phyloP scores from a whole-genome alignment of 2,329 filamentous ascomycete species.

The Colletotrichum sp. region DNA sequence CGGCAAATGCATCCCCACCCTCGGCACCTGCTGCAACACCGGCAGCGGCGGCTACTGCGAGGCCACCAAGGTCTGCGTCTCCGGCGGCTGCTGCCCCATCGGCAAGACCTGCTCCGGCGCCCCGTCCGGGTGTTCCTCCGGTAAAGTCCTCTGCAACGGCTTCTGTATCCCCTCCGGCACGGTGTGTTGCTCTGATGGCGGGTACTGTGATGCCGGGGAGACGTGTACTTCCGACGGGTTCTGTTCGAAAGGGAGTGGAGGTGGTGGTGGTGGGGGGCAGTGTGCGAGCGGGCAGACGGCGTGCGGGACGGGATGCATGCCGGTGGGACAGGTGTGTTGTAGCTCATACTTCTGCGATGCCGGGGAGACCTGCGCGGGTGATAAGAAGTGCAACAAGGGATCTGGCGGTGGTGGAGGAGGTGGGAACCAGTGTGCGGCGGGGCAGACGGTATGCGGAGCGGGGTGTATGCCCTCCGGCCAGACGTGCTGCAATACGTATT shows the following conservation, averaged over 20 bases:
- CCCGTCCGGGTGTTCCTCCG: slow-evolving; percentile 27
- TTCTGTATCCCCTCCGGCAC: slow-evolving; percentile 35
- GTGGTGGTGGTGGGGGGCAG: slow-evolving; percentile 24
- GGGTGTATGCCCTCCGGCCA: slow-evolving; percentile 32
- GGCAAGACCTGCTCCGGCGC: slow-evolving; percentile 35
- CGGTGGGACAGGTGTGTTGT: slow-evolving; percentile 30
- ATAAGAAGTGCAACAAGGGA: neutral
- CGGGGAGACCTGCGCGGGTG: slow-evolving; percentile 9
- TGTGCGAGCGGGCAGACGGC: slow-evolving; percentile 16
- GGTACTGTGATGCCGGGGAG: slow-evolving; percentile 35
- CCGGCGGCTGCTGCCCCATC: slow-evolving; percentile 35
- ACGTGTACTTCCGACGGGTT: slow-evolving; percentile 26
- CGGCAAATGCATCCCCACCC: slow-evolving; percentile 32
- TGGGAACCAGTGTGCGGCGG: neutral
- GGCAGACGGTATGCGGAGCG: slow-evolving; percentile 25
- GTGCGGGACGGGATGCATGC: slow-evolving; percentile 31
- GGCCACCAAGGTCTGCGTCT: slow-evolving; percentile 31
- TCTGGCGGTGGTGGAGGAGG: neutral
- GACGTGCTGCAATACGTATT: slow-evolving; percentile 28
- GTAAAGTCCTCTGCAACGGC: slow-evolving; percentile 28
- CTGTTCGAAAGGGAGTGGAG: slow-evolving; percentile 23
- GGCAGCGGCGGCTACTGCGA: slow-evolving; percentile 35
- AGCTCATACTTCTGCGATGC: slow-evolving; percentile 22
- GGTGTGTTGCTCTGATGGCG: slow-evolving; percentile 32
- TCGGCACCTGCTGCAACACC: slow-evolving; percentile 31